Evolutionary conservation across 352 stramenopile species (phyloP), one percentile per base, ranked within the genome.

Genomic region (Saprolegnia diclina): DNA sequence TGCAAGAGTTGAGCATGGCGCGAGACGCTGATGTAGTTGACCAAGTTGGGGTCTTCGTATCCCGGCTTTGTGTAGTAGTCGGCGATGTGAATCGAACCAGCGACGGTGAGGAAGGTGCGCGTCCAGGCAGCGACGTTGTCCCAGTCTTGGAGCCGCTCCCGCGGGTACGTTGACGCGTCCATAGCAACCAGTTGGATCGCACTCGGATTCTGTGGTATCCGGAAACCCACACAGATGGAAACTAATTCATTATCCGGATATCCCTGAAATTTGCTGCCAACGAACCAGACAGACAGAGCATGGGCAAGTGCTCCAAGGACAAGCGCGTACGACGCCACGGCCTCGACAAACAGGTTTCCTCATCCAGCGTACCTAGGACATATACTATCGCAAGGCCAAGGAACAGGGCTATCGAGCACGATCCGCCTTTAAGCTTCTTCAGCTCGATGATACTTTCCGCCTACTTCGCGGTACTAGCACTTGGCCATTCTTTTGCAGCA

Each of bases 341-440:
- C 18, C 29, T 53, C n/a, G 50, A 19, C 16, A 40, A 29, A 32
- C 29, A 44, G n/a, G 13, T 3, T 42, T n/a, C 11, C 26, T 24
- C 26, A 50, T 65, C 38, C 18, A n/a, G 44, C 37, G 38, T 53
- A 19, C 16, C 13, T 69, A 94, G 81, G 91, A 97, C 53, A 97
- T 97, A 24, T 97, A 97, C 78, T 97, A 97, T 71, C 85, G 91
- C 66, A 91, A 91, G 65, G 91, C 91, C 24, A 97, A 97, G 75
- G 85, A 97, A 67, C 82, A 95, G 45, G 97, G 97, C 29, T 99
- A 98, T 77, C 83, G 98, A 70, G 97, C 98, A 38, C 87, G 97
- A 45, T 98, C 92, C 40, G 97, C 97, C 5, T 99, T 98, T 82
- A 99, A 99, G 73, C 77, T 99, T 21, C 73, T 99, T 13, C 97